Conservation (phyloP, 805 yeast genomes). For the Tetrapisispora taiwanensis region DNA sequence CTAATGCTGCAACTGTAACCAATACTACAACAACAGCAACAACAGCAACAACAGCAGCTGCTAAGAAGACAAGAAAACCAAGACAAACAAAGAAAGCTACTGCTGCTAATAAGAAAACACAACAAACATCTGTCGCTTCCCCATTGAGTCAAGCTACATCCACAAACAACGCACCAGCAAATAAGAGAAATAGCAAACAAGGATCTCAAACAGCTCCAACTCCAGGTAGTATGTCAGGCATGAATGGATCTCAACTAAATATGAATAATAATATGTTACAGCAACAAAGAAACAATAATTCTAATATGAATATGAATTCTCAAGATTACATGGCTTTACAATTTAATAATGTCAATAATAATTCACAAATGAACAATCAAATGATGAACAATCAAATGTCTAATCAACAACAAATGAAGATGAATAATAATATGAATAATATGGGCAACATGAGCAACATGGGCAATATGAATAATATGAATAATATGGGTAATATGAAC, state of each 20-base stretch:
- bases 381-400: conserved; percentile 4
- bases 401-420: conserved; percentile 2
- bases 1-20: conserved; percentile 7
- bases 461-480: background rate
- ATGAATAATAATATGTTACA: conserved; percentile 1
- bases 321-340: background rate
- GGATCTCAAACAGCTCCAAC: background rate
- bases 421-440: background rate
- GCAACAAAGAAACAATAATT: conserved; percentile 2
- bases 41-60: conserved; percentile 8
- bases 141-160: conserved; percentile 5
- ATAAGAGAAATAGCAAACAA: background rate
- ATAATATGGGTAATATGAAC: background rate
- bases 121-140: background rate
- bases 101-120: conserved; percentile 1
- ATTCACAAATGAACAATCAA: conserved; percentile 3
- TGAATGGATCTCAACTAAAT: background rate
- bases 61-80: conserved; percentile 24
- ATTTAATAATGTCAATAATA: background rate
- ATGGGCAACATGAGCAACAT: conserved; percentile 1
- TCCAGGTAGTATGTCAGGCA: background rate
- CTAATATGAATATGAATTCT: conserved; percentile 1
- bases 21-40: background rate
- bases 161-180: conserved; percentile 3
- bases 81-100: conserved; percentile 14